Conservation (phyloP, 345 rosid genomes). For the Arabidopsis suecica region DNA sequence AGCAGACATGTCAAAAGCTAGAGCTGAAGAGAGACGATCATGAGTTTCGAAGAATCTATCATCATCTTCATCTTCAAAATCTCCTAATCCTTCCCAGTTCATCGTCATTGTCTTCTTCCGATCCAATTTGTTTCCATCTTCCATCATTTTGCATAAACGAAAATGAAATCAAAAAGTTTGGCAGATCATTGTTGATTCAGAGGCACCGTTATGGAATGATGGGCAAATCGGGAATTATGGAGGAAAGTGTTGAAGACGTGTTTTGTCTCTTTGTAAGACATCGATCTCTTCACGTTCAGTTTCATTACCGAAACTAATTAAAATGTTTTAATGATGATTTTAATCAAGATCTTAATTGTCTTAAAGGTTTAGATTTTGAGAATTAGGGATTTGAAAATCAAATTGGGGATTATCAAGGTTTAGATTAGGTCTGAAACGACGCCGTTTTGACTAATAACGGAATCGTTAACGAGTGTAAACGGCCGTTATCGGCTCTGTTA, state of each 20-base stretch:
- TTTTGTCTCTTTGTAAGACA: constrained; percentile 40
- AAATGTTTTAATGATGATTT: not conserved
- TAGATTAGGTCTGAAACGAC: too few relatives aligned
- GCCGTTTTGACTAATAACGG: too few relatives aligned
- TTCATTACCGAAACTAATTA: not conserved
- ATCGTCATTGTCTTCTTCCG: constrained; percentile 67
- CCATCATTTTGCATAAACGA: constrained; percentile 8
- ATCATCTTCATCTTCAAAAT: constrained; percentile 74
- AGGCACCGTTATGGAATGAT: constrained; percentile 41
- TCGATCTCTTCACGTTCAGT: constrained; percentile 40
- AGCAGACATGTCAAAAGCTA: constrained; percentile 58
- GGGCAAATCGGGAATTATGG: constrained; percentile 49
- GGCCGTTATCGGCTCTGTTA: too few relatives aligned
- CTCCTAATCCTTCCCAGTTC: constrained; percentile 76
- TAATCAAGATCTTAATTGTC: not conserved
- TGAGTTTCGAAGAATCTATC: constrained; percentile 76
- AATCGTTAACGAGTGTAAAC: too few relatives aligned
- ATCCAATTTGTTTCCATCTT: constrained; percentile 43
- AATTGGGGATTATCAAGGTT: too few relatives aligned
- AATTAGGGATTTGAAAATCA: too few relatives aligned
- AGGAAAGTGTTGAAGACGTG: constrained; percentile 44
- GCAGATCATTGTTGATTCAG: constrained; percentile 7
- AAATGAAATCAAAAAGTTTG: not conserved
- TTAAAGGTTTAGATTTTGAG: too few relatives aligned
- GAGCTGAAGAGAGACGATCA: constrained; percentile 61